Conservation (phyloP, 768 basidiomycete genomes). For the Mrakia hoshinonis region DNA sequence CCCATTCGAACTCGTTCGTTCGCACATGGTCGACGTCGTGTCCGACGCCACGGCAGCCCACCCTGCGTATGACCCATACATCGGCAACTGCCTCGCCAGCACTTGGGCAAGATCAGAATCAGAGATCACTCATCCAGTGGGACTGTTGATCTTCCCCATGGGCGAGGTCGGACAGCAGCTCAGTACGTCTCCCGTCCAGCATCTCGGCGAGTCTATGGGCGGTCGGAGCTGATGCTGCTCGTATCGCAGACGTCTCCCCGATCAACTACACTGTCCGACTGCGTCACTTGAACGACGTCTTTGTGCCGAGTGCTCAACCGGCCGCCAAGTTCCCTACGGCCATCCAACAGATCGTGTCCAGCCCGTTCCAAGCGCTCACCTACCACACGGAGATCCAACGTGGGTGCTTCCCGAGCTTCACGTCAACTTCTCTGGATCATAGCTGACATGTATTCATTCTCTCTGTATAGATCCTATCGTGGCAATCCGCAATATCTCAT, state of each 20-base stretch:
- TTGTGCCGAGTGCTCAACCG: constrained; percentile 7
- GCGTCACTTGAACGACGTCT: not conserved
- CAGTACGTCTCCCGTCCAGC: not conserved
- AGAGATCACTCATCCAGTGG: not conserved
- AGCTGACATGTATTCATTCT: not conserved
- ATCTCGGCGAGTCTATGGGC: no score
- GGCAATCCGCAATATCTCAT: constrained; percentile 16
- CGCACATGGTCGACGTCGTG: not conserved
- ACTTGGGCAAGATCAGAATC: constrained; percentile 13
- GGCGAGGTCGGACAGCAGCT: constrained; percentile 20
- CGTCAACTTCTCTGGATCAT: not conserved
- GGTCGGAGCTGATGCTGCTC: not conserved
- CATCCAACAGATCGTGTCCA: constrained; percentile 22
- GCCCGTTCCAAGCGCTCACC: constrained; percentile 10
- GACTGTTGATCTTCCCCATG: constrained; percentile 13
- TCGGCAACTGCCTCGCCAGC: constrained; percentile 22
- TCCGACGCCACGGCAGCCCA: not conserved
- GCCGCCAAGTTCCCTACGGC: constrained; percentile 13
- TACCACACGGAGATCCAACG: not conserved
- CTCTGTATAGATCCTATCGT: not conserved
- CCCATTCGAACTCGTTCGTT: constrained; percentile 18
- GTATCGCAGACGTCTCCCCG: constrained; percentile 20
- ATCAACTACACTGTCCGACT: not conserved
- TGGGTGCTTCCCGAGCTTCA: not conserved
- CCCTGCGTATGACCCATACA: constrained; percentile 12